These are phyloP conservation scores for Sclerotinia nivalis DNA, from an alignment of 2,329 filamentous ascomycete genomes.

Conservation along the genomic window DNA sequence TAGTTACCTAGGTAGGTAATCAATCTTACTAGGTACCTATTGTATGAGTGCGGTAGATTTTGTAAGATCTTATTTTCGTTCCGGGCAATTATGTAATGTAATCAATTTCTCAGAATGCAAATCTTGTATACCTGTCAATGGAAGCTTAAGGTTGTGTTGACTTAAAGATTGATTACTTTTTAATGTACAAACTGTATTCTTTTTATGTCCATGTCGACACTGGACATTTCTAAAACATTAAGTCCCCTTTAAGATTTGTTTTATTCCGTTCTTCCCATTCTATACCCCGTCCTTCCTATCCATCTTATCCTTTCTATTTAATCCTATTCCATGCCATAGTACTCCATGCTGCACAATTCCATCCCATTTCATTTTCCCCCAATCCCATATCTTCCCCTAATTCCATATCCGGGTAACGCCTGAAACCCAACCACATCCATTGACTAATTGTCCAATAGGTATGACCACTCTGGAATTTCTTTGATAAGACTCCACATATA, in stretches of 20 bases:
- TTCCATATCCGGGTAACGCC: neutral
- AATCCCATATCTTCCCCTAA: neutral
- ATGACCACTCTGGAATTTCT: slow-evolving; percentile 88
- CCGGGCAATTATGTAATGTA: too few species aligned
- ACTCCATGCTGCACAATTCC: neutral
- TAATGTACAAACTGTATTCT: neutral
- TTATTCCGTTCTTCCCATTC: neutral
- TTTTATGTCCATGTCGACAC: neutral
- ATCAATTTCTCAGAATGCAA: too few species aligned
- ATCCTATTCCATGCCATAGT: neutral
- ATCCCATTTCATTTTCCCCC: neutral
- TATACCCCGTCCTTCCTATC: neutral
- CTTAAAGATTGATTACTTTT: neutral
- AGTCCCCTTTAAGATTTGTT: neutral
- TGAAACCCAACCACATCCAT: neutral
- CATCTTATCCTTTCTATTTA: neutral
- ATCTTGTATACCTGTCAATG: too few species aligned
- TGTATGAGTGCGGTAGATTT: too few species aligned
- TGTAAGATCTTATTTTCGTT: too few species aligned
- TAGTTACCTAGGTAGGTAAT: too few species aligned
- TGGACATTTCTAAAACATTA: neutral
- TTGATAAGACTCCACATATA: slow-evolving; percentile 95
- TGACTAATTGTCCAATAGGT: slow-evolving; percentile 41
- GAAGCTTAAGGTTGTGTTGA: too few species aligned
- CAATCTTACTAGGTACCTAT: too few species aligned